These are phyloP conservation scores for Isabelozyma gotoi DNA, from an alignment of 805 yeast species.

Conservation along the genomic window DNA sequence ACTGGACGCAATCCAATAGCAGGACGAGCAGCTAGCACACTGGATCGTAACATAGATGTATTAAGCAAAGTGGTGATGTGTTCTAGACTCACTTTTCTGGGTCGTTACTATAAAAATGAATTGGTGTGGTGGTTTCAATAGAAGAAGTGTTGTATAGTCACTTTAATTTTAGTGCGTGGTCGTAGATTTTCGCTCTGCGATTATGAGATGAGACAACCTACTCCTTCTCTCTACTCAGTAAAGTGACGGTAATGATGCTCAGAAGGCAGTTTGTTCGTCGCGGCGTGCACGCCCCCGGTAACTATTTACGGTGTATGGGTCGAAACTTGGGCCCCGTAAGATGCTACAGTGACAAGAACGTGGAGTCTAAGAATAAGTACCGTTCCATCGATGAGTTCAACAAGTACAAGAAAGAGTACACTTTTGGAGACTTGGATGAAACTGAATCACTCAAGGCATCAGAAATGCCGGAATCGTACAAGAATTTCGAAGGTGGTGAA, in stretches of 20 bases:
- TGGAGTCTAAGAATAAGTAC: neutral
- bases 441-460: slow-evolving; percentile 1
- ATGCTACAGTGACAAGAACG: neutral
- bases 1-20: neutral
- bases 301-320: neutral
- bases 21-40: neutral
- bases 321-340: neutral
- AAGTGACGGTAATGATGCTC: neutral
- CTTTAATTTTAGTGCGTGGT: no score
- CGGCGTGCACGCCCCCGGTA: neutral
- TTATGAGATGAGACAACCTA: no score
- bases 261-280: neutral
- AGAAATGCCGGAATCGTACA: slow-evolving; percentile 3
- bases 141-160: no score
- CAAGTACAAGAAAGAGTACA: slow-evolving; percentile 28
- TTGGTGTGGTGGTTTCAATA: no score
- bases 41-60: no score
- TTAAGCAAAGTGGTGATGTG: no score
- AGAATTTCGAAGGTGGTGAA: slow-evolving; percentile 11
- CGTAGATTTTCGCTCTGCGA: no score
- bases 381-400: slow-evolving; percentile 37
- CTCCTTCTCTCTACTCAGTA: neutral
- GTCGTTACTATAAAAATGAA: no score
- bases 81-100: no score
- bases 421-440: slow-evolving; percentile 18